phyloP scores from a whole-genome alignment of 1,284 basidiomycete species.

The Cutaneotrichosporon curvatum region DNA sequence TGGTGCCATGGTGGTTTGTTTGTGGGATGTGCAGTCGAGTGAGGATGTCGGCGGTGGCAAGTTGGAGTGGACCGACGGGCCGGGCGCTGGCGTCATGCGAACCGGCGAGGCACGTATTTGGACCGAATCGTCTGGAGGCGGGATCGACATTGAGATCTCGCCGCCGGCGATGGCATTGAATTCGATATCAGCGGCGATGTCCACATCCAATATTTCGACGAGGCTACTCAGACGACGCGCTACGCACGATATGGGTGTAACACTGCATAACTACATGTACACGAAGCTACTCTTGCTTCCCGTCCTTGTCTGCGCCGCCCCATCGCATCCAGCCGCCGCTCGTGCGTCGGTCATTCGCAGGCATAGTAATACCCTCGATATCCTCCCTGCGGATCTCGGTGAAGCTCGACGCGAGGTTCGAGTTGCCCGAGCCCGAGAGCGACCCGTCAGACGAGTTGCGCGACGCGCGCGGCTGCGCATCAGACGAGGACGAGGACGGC shows the following conservation, averaged over 20 bases:
- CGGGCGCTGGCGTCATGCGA: too few relatives aligned
- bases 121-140: too few relatives aligned
- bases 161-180: too few relatives aligned
- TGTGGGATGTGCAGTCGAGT: too few relatives aligned
- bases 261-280: background rate
- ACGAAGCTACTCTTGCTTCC: background rate
- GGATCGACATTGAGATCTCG: too few relatives aligned
- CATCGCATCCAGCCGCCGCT: constrained; percentile 10
- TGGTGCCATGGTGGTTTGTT: background rate
- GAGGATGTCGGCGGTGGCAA: too few relatives aligned
- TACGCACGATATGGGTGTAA: too few relatives aligned
- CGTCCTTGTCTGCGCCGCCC: background rate
- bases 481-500: background rate
- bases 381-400: constrained; percentile 38
- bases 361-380: constrained; percentile 18
- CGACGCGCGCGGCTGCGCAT: background rate
- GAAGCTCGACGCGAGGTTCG: constrained; percentile 17
- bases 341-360: background rate
- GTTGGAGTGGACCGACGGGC: too few relatives aligned
- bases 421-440: constrained; percentile 9
- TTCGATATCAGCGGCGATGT: too few relatives aligned
- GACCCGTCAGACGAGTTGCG: constrained; percentile 8
- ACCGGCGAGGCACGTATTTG: too few relatives aligned
- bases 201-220: too few relatives aligned
- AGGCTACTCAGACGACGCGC: too few relatives aligned